Base-by-base conservation (phyloP, 345 rosid species). In the Eutrema japonicum region DNA sequence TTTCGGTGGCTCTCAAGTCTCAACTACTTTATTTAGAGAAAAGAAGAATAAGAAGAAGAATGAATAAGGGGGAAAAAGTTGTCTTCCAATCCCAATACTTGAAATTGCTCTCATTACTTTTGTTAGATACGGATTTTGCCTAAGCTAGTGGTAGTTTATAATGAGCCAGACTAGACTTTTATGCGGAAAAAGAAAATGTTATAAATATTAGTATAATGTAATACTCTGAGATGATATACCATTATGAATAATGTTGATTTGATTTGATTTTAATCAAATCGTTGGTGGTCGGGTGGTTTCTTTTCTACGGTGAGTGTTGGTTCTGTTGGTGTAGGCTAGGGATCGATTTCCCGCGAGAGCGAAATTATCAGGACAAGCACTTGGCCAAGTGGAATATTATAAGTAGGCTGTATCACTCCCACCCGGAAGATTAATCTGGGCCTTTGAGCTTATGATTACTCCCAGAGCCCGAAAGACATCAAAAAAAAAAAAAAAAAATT, bases 1-100 rank as follows among this genome's bases (percentile, higher is more conserved):
- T 93, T 93, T 90, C 96, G 98, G 98, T 93, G 98, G 80, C 87
- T 83, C 82, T 83, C 82, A 79, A 81, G 72, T 74, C 83, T 80
- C 83, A 78, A 79, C 74, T 51, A 62, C 83, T 78, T 77, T 83
- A 77, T 82, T 66, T 58, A 9, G 66, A 22, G 72, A 66, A 66
- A 66, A 26, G 26, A 48, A 69, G 48, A 29, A 63, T 52, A 58
- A 61, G 64, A 69, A 81, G 72, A 71, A 74, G 74, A 74, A 68
- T 71, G 73, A 75, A 54, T 37, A 63, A 76, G 63, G 42, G n/a
- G 42, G 11, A 3, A 48, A 36, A 66, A 78, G 71, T 67, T 82
- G 72, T 86, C 89, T 87, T 83, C 88, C 91, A 85, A 87, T 88
- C 91, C 88, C 85, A 73, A 85, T 79, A 82, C 87, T 80, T 77